phyloP scores from a whole-genome alignment of 495 filamentous ascomycete genomes.

The Penicillium cosmopolitanum region DNA sequence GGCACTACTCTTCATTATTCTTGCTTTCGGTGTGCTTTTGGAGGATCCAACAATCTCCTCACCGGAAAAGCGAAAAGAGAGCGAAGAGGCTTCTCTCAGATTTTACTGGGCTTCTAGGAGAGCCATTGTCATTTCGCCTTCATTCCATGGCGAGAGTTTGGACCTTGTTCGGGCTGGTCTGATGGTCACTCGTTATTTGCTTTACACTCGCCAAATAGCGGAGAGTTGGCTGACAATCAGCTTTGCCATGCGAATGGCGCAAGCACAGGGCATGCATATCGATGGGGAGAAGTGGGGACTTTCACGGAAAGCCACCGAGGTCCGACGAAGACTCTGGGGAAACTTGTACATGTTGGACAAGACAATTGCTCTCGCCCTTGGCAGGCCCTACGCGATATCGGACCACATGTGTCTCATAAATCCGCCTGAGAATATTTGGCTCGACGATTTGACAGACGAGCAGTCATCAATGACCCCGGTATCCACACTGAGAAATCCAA shows the following conservation, averaged over 20 bases:
- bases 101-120: conserved; percentile 23
- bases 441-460: conserved; percentile 20
- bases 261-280: conserved; percentile 24
- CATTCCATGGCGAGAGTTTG: conserved; percentile 23
- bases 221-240: conserved; percentile 24
- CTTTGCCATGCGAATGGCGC: conserved; percentile 24
- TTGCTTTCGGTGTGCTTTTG: conserved; percentile 20
- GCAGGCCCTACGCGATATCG: conserved; percentile 23
- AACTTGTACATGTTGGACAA: conserved; percentile 23
- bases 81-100: conserved; percentile 21
- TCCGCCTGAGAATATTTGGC: conserved; percentile 20
- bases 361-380: conserved; percentile 22
- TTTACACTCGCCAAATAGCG: conserved; percentile 19
- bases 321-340: conserved; percentile 17
- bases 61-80: conserved; percentile 21
- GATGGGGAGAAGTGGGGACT: conserved; percentile 24
- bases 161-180: conserved; percentile 23
- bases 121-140: conserved; percentile 23
- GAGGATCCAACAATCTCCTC: conserved; percentile 13
- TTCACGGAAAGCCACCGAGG: conserved; percentile 18
- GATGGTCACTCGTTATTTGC: conserved; percentile 23
- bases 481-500: conserved; percentile 11
- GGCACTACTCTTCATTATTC: conserved; percentile 20
- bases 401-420: conserved; percentile 25
- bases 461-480: conserved; percentile 7